These are phyloP conservation scores for Rhizopogon roseolus DNA, from an alignment of 768 basidiomycete genomes.

Conservation along the genomic window DNA sequence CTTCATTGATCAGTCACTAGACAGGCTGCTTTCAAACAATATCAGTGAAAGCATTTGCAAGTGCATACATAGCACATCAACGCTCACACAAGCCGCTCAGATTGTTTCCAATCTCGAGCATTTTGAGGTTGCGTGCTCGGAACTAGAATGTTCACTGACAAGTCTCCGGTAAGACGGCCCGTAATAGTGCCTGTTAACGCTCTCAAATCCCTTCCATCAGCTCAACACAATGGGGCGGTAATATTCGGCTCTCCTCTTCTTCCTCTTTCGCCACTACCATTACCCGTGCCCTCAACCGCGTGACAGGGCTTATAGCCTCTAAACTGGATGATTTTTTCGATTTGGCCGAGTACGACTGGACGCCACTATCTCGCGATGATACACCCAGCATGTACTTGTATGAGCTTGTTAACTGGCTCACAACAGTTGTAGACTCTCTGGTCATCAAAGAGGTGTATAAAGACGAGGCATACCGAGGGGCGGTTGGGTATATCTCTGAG, in stretches of 20 bases:
- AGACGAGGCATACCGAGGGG: constrained; percentile 84
- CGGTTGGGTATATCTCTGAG: constrained; percentile 82
- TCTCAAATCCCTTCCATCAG: constrained; percentile 32
- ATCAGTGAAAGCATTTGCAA: constrained; percentile 74
- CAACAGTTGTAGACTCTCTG: constrained; percentile 89
- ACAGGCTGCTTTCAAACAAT: constrained; percentile 70
- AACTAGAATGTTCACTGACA: constrained; percentile 81
- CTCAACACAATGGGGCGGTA: constrained; percentile 78
- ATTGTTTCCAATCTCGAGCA: constrained; percentile 91
- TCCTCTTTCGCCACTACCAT: constrained; percentile 68
- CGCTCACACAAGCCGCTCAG: constrained; percentile 87
- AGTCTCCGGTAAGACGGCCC: constrained; percentile 57
- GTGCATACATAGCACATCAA: constrained; percentile 70
- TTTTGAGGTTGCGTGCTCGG: constrained; percentile 78
- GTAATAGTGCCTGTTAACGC: background rate
- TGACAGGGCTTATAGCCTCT: constrained; percentile 77
- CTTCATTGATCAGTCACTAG: constrained; percentile 60
- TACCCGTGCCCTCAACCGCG: constrained; percentile 63
- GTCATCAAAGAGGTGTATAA: constrained; percentile 81
- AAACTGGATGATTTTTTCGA: constrained; percentile 97
- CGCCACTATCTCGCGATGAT: constrained; percentile 61
- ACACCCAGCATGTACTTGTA: constrained; percentile 92
- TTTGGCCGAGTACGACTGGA: constrained; percentile 94
- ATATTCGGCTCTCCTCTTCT: constrained; percentile 62
- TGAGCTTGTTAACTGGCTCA: constrained; percentile 94